Evolutionary conservation across 192 early-diverging fungal species (phyloP), one percentile per base, ranked within the genome.

Genomic region (Coemansia sp.): DNA sequence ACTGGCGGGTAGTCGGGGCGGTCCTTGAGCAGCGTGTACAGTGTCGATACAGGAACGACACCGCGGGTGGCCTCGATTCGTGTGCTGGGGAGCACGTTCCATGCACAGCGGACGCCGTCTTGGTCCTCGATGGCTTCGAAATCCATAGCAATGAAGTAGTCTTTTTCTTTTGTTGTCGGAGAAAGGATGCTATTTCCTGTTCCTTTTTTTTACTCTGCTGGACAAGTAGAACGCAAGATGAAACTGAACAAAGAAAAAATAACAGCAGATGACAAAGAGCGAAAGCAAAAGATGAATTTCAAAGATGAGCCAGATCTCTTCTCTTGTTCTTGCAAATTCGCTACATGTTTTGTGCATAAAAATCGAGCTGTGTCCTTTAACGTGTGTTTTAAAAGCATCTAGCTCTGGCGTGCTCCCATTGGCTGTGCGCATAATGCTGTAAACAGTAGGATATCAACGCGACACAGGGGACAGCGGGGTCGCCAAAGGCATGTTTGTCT

Each of bases 61-160:
- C 92, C 89, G 45, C 92, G 87, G n/a, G 92, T 98, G 16, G 95
- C 94, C 67, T 99, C 97, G 34, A 94, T 74, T 39, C 94, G 90
- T 28, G 93, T 94, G 69, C 90, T 88, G 16, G 97, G 95, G 86
- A 94, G 94, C 30, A 94, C 94, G 84, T 99, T 99, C 95, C 96
- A 99, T 46, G 97, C 92, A 74, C 96, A 91, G 21, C 97, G 89
- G 64, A 97, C 87, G 56, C 97, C 97, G 70, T 96, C 94, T 70
- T 88, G 87, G 75, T 99, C 97, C 87, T 99, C 88, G 48, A 94
- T 89, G 49, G 88, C 88, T 60, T 93, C 90, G 80, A 93, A 93
- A 71, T 90, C 88, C 91, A 93, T 93, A 29, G 7, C 9, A 26
- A 51, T n/a, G n/a, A n/a, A n/a, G n/a, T n/a, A n/a, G n/a, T n/a